These are phyloP conservation scores for Tolypocladium tundrense DNA, from an alignment of 2,329 filamentous ascomycete genomes.

Conservation along the genomic window DNA sequence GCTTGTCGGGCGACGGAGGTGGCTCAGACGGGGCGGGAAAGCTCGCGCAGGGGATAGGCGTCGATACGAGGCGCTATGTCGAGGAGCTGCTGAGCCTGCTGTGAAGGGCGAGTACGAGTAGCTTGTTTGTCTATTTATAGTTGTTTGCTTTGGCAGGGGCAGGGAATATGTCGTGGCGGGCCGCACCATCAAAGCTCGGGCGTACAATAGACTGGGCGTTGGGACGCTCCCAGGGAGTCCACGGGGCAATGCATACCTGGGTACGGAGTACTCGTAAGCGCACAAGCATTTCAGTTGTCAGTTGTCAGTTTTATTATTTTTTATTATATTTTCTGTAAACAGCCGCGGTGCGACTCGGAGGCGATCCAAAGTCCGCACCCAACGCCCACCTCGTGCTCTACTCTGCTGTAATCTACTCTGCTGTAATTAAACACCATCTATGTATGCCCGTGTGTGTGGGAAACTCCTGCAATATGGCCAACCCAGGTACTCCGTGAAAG, in stretches of 20 bases:
- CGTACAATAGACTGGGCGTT: not conserved
- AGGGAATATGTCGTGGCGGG: not conserved
- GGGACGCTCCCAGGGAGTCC: not conserved
- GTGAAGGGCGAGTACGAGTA: slow-evolving; percentile 4
- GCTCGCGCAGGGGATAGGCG: slow-evolving; percentile 62
- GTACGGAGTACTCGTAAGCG: not conserved
- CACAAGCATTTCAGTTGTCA: not conserved
- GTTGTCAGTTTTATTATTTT: not conserved
- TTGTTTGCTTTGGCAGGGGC: not conserved
- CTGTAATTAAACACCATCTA: not conserved
- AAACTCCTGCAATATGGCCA: no score
- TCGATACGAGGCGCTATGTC: slow-evolving; percentile 67
- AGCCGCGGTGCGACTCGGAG: not conserved
- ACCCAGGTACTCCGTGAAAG: no score
- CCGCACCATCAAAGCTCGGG: not conserved
- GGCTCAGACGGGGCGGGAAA: slow-evolving; percentile 47
- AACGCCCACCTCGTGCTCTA: not conserved
- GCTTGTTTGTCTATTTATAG: no score
- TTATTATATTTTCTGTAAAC: not conserved
- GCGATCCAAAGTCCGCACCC: not conserved
- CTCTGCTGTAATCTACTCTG: not conserved
- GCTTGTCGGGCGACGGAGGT: slow-evolving; percentile 26
- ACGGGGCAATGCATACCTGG: not conserved
- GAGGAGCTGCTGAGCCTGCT: slow-evolving; percentile 58
- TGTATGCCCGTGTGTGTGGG: not conserved